Base-by-base conservation (phyloP, 2,329 filamentous ascomycete genomes). In the Ascochyta lentis region DNA sequence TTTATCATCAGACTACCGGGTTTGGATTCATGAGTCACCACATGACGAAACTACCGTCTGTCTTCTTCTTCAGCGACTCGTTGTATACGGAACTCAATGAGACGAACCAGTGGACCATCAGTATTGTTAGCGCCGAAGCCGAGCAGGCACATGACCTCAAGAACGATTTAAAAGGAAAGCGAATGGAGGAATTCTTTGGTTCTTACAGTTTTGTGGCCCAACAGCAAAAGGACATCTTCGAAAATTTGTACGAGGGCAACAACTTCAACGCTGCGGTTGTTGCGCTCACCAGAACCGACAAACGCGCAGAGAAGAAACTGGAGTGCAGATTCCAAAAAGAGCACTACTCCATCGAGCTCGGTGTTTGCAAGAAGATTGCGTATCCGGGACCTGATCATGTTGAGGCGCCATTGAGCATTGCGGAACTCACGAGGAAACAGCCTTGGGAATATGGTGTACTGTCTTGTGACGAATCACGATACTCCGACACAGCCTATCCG, bases 381-480 rank as follows among this genome's bases (percentile, higher is more conserved):
- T 12, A 13, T 34, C 8, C 26, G 29, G 15, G 1, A 1, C 27
- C 15, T 12, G 7, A 31, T 6, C 19, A 37, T 22, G 33, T 37
- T 0, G 27, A 37, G 1, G 19, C 23, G 22, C 40, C 52, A 31
- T 6, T 19, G 1, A 13, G 35, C n/a, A 45, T 49, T 12, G 45
- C 46, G 23, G 46, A 41, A 2, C 52, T 55, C 13, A 41, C 19
- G 4, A 40, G 10, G 7, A 49, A 24, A 37, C 27, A 41, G n/a
- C 52, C 52, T 8, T 46, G 29, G 33, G 52, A 55, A 19, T 55
- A 55, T 29, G 35, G 46, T 1, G 3, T 49, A 16, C 8, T 49
- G 3, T 16, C 23, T 10, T 34, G 15, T n/a, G 48, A 52, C 15
- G 31, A 16, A 9, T 42, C 34, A 26, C n/a, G 34, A 6, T 55